These are phyloP conservation scores for Talaromyces thailandensis DNA, from an alignment of 495 filamentous ascomycete genomes.

Conservation along the genomic window DNA sequence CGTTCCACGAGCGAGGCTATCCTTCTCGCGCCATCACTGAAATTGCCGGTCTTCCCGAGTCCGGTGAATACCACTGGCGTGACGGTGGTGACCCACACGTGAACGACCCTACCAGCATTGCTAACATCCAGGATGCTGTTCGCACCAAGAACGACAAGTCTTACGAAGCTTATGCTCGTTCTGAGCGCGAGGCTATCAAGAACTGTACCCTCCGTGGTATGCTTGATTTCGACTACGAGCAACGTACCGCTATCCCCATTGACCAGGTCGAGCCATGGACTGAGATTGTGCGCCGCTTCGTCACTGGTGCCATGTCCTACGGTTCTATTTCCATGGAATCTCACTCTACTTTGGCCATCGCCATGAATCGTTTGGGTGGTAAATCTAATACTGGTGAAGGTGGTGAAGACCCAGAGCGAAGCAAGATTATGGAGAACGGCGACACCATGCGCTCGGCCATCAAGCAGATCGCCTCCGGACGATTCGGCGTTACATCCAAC, in stretches of 20 bases:
- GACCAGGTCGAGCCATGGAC: slow-evolving; percentile 99
- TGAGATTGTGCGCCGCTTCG: slow-evolving; percentile 94
- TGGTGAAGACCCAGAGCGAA: slow-evolving; percentile 93
- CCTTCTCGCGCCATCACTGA: slow-evolving; percentile 72
- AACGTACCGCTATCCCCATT: slow-evolving; percentile 77
- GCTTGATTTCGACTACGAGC: slow-evolving; percentile 96
- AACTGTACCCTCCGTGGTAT: slow-evolving; percentile 93
- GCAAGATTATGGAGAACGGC: slow-evolving; percentile 77
- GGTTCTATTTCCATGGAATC: slow-evolving; percentile 99
- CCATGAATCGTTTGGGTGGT: slow-evolving; percentile 95
- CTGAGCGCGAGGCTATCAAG: slow-evolving; percentile 97
- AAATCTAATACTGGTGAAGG: slow-evolving; percentile 99
- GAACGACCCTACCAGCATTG: slow-evolving; percentile 92
- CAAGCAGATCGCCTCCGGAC: slow-evolving; percentile 96
- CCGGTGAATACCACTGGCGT: slow-evolving; percentile 99
- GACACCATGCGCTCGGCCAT: slow-evolving; percentile 98
- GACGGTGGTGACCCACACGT: slow-evolving; percentile 97
- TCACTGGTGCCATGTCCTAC: slow-evolving; percentile 99
- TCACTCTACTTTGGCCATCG: slow-evolving; percentile 92
- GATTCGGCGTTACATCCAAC: slow-evolving; percentile 96
- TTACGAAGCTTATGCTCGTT: slow-evolving; percentile 92
- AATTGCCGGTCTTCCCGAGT: slow-evolving; percentile 81
- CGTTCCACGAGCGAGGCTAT: slow-evolving; percentile 92
- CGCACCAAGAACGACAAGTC: slow-evolving; percentile 99
- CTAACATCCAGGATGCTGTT: slow-evolving; percentile 97